phyloP scores from a whole-genome alignment of 2,329 filamentous ascomycete species.

The Sarocladiaceae sp. region DNA sequence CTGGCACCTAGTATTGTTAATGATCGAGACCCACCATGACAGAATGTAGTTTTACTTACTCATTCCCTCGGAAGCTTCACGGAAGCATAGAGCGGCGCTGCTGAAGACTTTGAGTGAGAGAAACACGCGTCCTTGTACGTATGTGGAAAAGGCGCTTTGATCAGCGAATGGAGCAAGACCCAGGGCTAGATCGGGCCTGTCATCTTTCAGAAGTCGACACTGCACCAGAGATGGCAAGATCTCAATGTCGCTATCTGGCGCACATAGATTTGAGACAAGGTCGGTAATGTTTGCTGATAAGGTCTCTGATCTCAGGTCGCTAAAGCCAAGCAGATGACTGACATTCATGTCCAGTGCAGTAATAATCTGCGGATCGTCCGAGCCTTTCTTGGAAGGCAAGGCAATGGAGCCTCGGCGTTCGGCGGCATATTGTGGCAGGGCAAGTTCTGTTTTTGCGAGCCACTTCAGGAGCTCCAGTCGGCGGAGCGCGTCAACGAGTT shows the following conservation, averaged over 20 bases:
- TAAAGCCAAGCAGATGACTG: slow-evolving; percentile 57
- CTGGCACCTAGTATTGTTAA: slow-evolving; percentile 35
- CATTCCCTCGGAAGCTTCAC: slow-evolving; percentile 74
- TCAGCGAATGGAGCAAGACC: slow-evolving; percentile 51
- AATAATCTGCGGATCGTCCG: slow-evolving; percentile 41
- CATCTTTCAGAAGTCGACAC: slow-evolving; percentile 53
- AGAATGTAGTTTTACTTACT: slow-evolving; percentile 48
- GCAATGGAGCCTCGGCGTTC: slow-evolving; percentile 17
- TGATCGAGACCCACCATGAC: slow-evolving; percentile 10
- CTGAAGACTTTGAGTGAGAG: slow-evolving; percentile 68
- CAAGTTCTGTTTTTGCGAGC: slow-evolving; percentile 56
- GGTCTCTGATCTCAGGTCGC: slow-evolving; percentile 29
- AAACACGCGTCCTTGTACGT: slow-evolving; percentile 76
- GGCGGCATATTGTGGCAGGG: not conserved
- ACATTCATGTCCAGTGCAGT: slow-evolving; percentile 56
- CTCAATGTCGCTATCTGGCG: slow-evolving; percentile 58
- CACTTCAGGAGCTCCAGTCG: slow-evolving; percentile 69
- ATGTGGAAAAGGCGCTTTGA: slow-evolving; percentile 60
- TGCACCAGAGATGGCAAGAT: slow-evolving; percentile 54
- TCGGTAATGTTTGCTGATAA: slow-evolving; percentile 58
- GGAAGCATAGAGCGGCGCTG: slow-evolving; percentile 69
- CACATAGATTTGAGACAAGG: slow-evolving; percentile 60
- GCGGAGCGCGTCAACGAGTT: slow-evolving; percentile 63
- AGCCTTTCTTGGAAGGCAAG: slow-evolving; percentile 29
- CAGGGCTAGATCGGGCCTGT: slow-evolving; percentile 52